Evolutionary conservation across 257 asterid genomes (phyloP).

Genomic region (Nicotiana tabacum): DNA sequence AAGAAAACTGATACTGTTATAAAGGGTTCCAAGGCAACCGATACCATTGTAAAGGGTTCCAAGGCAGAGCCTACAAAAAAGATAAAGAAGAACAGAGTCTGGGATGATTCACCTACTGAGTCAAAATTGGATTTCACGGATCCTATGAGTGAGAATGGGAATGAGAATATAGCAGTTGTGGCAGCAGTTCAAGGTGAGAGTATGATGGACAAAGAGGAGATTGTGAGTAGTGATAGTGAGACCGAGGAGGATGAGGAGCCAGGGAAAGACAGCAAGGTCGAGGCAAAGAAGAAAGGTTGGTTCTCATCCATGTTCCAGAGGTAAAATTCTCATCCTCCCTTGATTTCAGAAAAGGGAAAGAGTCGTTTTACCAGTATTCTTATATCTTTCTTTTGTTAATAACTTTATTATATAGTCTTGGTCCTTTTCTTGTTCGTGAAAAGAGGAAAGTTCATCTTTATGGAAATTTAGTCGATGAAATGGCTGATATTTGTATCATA

Average conservation of each 20-base stretch:
- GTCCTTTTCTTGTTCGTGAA: neutral
- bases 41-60: constrained; percentile 49
- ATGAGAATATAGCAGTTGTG: constrained; percentile 47
- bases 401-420: neutral
- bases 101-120: constrained; percentile 71
- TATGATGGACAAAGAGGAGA: constrained; percentile 96
- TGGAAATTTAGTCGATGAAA: neutral
- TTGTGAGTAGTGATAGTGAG: constrained; percentile 75
- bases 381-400: neutral
- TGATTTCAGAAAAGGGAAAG: neutral
- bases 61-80: constrained; percentile 69
- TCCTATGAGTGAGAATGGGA: constrained; percentile 69
- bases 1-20: constrained; percentile 54
- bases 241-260: constrained; percentile 54
- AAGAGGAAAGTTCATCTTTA: neutral
- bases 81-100: constrained; percentile 66
- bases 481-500: neutral
- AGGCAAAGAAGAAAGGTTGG: constrained; percentile 79
- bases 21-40: constrained; percentile 53
- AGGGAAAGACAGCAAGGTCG: constrained; percentile 43
- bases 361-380: neutral
- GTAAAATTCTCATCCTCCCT: constrained; percentile 27
- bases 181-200: constrained; percentile 72
- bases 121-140: constrained; percentile 80
- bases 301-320: constrained; percentile 92